Evolutionary conservation across 1,139 yeast species (phyloP).

Genomic region (Arxiozyma slooffiae): DNA sequence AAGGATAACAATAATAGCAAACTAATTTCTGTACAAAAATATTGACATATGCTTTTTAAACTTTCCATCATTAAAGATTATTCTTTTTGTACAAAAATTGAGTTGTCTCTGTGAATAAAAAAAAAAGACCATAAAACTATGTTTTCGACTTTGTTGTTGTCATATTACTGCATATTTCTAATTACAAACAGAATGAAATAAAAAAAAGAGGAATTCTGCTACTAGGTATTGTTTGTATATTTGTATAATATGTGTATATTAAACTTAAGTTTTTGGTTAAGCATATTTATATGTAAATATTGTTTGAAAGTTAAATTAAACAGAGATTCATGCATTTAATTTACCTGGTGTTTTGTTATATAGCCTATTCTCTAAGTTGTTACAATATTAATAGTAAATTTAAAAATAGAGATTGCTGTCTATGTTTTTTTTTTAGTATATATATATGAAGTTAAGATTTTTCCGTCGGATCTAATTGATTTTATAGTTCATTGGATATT

Average conservation of each 20-base stretch:
- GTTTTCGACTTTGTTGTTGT: neutral
- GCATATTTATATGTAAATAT: neutral
- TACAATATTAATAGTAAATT: neutral
- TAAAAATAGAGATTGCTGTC: neutral
- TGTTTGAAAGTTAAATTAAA: neutral
- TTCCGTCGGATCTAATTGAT: conserved; percentile 4
- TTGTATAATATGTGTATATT: neutral
- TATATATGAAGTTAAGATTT: neutral
- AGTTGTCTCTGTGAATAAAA: neutral
- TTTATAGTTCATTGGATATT: conserved; percentile 37
- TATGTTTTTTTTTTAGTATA: neutral
- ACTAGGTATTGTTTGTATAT: neutral
- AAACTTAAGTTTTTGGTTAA: neutral
- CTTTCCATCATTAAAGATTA: neutral
- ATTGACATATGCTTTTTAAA: neutral
- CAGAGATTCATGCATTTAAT: neutral
- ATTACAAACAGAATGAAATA: too few relatives aligned
- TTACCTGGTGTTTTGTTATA: neutral
- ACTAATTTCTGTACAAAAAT: too few relatives aligned
- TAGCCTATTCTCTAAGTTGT: neutral
- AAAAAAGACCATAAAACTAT: neutral
- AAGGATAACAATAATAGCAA: too few relatives aligned
- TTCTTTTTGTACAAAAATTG: neutral
- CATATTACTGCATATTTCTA: neutral
- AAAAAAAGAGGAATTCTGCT: neutral